phyloP scores from a whole-genome alignment of 1,139 yeast genomes.

The Yamadazyma siamensis region DNA sequence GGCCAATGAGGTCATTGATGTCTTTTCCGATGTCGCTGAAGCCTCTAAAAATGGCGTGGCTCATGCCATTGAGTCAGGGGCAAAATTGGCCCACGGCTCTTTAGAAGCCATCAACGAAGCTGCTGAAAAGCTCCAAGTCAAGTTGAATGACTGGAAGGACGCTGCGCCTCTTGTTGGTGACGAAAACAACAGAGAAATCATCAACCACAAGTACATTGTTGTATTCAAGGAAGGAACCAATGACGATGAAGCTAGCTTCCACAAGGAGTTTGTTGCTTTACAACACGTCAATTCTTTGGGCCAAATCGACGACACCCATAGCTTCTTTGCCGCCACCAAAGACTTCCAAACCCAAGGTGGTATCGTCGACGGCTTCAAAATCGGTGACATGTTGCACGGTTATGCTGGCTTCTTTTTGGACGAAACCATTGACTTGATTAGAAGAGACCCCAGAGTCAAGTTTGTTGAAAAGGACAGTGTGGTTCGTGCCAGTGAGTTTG shows the following conservation, averaged over 20 bases:
- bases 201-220: slow-evolving; percentile 49
- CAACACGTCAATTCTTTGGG: slow-evolving; percentile 37
- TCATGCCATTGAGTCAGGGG: slow-evolving; percentile 1
- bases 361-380: slow-evolving; percentile 43
- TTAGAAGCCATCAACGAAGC: slow-evolving; percentile 8
- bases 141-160: slow-evolving; percentile 11
- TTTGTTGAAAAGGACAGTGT: slow-evolving; percentile 37
- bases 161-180: slow-evolving; percentile 14
- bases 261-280: slow-evolving; percentile 58
- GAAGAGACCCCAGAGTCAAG: slow-evolving; percentile 26
- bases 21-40: slow-evolving; percentile 15
- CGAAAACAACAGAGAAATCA: slow-evolving; percentile 22
- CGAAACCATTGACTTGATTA: slow-evolving; percentile 23
- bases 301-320: slow-evolving; percentile 25
- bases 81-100: slow-evolving; percentile 1
- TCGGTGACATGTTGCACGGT: slow-evolving; percentile 27
- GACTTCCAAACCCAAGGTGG: slow-evolving; percentile 48
- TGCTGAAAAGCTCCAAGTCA: slow-evolving; percentile 11
- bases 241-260: slow-evolving; percentile 43
- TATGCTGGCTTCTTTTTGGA: slow-evolving; percentile 33
- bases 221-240: slow-evolving; percentile 30
- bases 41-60: slow-evolving; percentile 1
- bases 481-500: slow-evolving; percentile 30
- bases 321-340: slow-evolving; percentile 29
- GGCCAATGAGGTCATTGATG: slow-evolving; percentile 42